Evolutionary conservation across 208 protist species (phyloP), one percentile per base, ranked within the genome.

Genomic region (Blechomonas ayalai): DNA sequence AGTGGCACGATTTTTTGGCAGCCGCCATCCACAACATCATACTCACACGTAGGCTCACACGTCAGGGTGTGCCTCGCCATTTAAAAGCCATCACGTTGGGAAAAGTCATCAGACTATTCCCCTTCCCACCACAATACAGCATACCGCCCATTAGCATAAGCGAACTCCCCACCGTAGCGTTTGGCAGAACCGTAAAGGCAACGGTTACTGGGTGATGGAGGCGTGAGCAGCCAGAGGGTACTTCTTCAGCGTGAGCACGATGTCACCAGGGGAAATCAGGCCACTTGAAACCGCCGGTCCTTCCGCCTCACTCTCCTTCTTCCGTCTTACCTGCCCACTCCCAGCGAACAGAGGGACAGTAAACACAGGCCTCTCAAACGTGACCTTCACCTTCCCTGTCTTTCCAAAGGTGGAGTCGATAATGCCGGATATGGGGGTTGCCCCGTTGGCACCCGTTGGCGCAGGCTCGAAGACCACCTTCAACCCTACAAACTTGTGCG

Each of bases 351-450:
- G 8, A 10, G 40, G 12, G 7, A 59, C 41, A 1, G 35, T 33
- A 65, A 90, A 90, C 7, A 90, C 53, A 13, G 59, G 58, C 4
- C 44, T 38, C 0, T 60, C 46, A 49, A 90, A 90, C 7, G 73
- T 25, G 1, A 87, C 59, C 51, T 82, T 80, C 27, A 84, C 82
- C 44, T 86, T 90, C 4, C 82, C 82, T 0, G 67, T 85, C 44
- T 90, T 75, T n/a, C 82, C 82, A 61, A 90, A 90, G 3, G 71
- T 56, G 18, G 70, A 82, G 59, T 90, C 77, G 40, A 90, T 70
- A 19, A 65, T 19, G 16, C 82, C 82, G 16, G 46, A 26, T 0
- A 78, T 45, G 9, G 38, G 19, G 10, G 7, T 23, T 13, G n/a
- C n/a, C 10, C 38, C 53, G 16, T 38, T 40, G 9, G 52, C 16